phyloP scores from a whole-genome alignment of 2,329 filamentous ascomycete species.

The Colletotrichum viniferum region DNA sequence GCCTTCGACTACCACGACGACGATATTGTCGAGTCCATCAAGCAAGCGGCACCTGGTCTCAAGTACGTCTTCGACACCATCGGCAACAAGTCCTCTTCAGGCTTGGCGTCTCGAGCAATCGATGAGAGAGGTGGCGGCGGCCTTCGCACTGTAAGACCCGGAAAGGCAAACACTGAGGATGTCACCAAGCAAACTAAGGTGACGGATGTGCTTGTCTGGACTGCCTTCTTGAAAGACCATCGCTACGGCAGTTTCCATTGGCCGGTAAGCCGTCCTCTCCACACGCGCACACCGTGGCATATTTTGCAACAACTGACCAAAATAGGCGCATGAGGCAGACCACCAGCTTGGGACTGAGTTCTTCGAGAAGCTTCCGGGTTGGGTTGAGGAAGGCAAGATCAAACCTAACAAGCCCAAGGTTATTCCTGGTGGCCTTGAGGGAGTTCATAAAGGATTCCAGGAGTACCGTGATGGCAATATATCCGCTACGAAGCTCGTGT shows the following conservation, averaged over 20 bases:
- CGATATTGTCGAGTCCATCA: slow-evolving; percentile 38
- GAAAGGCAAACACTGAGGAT: slow-evolving; percentile 40
- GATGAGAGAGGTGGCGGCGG: slow-evolving; percentile 25
- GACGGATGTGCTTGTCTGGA: slow-evolving; percentile 47
- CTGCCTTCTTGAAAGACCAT: slow-evolving; percentile 43
- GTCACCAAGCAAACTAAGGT: slow-evolving; percentile 36
- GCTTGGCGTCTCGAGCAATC: slow-evolving; percentile 33
- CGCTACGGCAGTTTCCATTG: slow-evolving; percentile 37
- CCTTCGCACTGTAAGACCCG: slow-evolving; percentile 46
- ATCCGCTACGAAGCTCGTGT: slow-evolving; percentile 45
- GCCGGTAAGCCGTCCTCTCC: slow-evolving; percentile 32
- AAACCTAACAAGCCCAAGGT: slow-evolving; percentile 37
- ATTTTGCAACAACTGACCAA: neutral
- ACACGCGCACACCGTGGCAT: accelerated
- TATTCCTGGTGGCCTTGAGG: slow-evolving; percentile 32
- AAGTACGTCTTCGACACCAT: slow-evolving; percentile 46
- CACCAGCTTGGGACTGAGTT: slow-evolving; percentile 39
- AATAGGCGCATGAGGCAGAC: slow-evolving; percentile 36
- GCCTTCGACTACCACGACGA: slow-evolving; percentile 45
- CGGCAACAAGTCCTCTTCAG: slow-evolving; percentile 40
- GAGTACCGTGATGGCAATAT: slow-evolving; percentile 41
- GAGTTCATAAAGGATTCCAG: slow-evolving; percentile 38
- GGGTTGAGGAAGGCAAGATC: slow-evolving; percentile 36
- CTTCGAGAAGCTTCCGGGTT: slow-evolving; percentile 37
- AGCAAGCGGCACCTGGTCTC: slow-evolving; percentile 32